These are phyloP conservation scores for Mycena sanguinolenta DNA, from an alignment of 768 basidiomycete species.

Conservation along the genomic window DNA sequence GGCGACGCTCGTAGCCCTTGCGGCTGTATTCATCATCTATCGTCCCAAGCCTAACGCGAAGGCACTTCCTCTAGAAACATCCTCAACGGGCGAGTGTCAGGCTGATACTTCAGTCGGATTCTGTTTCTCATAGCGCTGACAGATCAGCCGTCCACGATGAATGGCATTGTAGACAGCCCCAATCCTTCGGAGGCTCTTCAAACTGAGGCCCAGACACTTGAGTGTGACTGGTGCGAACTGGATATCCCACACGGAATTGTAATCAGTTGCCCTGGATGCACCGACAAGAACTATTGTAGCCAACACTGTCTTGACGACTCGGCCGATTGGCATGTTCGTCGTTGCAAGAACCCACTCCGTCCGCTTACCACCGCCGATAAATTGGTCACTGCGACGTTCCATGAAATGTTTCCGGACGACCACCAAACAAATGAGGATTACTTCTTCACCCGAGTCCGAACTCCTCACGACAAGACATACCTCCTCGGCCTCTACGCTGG, in stretches of 20 bases:
- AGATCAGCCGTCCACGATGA: no score
- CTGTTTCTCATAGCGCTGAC: no score
- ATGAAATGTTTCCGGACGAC: conserved; percentile 41
- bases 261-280: conserved; percentile 25
- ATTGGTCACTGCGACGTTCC: conserved; percentile 38
- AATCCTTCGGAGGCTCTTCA: no score
- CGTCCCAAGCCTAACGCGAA: no score
- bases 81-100: no score
- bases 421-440: conserved; percentile 43
- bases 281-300: conserved; percentile 18
- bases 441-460: conserved; percentile 40
- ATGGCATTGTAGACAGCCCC: no score
- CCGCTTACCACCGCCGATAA: conserved; percentile 41
- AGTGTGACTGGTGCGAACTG: background rate
- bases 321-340: conserved; percentile 22
- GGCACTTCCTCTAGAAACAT: no score
- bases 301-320: background rate
- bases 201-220: no score
- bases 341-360: conserved; percentile 21
- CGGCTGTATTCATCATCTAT: no score
- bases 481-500: conserved; percentile 43
- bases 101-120: no score
- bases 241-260: background rate
- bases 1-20: no score
- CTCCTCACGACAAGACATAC: conserved; percentile 20